Percentiles rank a stretch among this genome's conserved stretches.
Evolutionary conservation across 257 asterid species (phyloP).

Genomic region (Avicennia marina): DNA sequence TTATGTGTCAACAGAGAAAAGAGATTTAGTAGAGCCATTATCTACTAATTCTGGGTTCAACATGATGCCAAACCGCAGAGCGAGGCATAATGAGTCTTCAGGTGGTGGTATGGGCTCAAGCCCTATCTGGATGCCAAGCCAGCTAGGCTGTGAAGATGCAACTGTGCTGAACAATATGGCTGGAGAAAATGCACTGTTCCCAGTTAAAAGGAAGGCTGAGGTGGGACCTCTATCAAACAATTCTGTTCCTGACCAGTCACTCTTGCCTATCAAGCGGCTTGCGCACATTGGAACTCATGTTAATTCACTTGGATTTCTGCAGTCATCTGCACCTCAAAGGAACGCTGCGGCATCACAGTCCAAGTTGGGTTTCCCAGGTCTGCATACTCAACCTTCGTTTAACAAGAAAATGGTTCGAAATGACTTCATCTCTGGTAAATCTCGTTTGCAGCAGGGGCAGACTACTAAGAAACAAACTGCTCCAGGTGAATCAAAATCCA

Average conservation of each 20-base stretch:
- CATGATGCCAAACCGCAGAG: conserved; percentile 30
- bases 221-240: conserved; percentile 26
- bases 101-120: conserved; percentile 24
- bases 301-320: conserved; percentile 28
- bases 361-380: conserved; percentile 30
- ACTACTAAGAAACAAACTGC: conserved; percentile 49
- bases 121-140: conserved; percentile 32
- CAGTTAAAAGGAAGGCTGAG: conserved; percentile 79
- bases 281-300: conserved; percentile 34
- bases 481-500: conserved; percentile 48
- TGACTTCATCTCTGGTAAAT: conserved; percentile 52
- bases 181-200: conserved; percentile 37
- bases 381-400: conserved; percentile 23
- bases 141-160: conserved; percentile 24
- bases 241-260: conserved; percentile 35
- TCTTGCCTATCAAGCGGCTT: conserved; percentile 48
- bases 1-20: conserved; percentile 28
- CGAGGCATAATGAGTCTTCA: conserved; percentile 26
- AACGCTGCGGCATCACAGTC: conserved; percentile 30
- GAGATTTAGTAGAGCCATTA: conserved; percentile 27
- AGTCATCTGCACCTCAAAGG: conserved; percentile 30
- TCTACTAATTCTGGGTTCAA: conserved; percentile 31
- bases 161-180: conserved; percentile 22
- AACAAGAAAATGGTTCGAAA: conserved; percentile 54
- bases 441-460: conserved; percentile 59